Evolutionary conservation across 2,329 filamentous ascomycete genomes (phyloP), one percentile per base, ranked within the genome.

Genomic region (Dactylonectria macrodidyma): DNA sequence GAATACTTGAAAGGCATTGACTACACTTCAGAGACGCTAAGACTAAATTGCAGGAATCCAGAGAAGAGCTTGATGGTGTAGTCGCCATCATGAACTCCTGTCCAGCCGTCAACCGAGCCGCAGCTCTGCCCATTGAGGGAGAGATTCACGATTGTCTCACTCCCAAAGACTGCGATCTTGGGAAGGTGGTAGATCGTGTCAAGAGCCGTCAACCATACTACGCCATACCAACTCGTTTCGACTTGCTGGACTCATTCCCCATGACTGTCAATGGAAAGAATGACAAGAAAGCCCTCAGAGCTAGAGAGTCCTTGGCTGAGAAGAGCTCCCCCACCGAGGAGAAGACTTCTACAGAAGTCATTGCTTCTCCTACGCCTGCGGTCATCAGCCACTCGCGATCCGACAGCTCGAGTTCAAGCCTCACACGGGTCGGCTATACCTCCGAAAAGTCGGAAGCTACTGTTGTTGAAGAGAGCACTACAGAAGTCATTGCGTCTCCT

Each of bases 61-160:
- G 89, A n/a, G 85, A 90, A 24, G 88, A 90, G 74, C 84, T 90
- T 2, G 88, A 90, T 61, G 87, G 88, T 16, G 84, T 90, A 16
- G 83, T 86, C 0, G 77, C 83, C 6, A 83, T 84, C 7, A 81
- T 88, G 59, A 84, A 83, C 66, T 79, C 81, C 24, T 83, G 82
- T 16, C 79, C 82, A 0, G 80, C 80, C 0, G 82, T 89, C 4
- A 80, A 78, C 24, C 82, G 83, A 67, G 86, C 84, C 2, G 83
- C 83, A 2, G 83, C 84, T 1, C 78, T 88, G 19, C 76, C 86
- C 24, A 79, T 87, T 12, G 81, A 84, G 22, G 82, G 81, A 4
- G 76, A 84, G 11, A 82, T 89, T 2, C 84, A 86, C 72, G 86
- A 81, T 5, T 89, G 89, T 70, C 82, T 87, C 50, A 82, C 84